Evolutionary conservation across 225 moss, liverwort and hornwort species (phyloP).

Genomic region (Climacium dendroides): DNA sequence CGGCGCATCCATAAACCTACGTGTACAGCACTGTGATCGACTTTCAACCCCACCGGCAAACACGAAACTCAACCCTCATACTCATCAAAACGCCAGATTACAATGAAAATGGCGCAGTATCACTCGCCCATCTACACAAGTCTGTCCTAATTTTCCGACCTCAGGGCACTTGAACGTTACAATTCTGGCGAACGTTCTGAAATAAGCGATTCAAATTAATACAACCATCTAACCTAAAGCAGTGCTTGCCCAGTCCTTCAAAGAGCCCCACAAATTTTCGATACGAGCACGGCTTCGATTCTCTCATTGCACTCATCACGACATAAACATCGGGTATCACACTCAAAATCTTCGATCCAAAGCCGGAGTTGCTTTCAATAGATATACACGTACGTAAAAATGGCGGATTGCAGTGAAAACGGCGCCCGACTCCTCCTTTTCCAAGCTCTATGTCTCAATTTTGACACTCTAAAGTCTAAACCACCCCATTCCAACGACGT

Average conservation of each 20-base stretch:
- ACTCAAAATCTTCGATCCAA: background rate
- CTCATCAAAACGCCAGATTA: background rate
- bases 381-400: background rate
- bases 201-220: background rate
- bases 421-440: background rate
- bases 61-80: background rate
- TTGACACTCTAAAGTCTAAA: background rate
- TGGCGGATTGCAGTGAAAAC: background rate
- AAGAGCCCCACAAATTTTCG: background rate
- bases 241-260: background rate
- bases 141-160: too few relatives aligned
- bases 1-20: background rate
- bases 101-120: background rate
- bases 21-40: background rate
- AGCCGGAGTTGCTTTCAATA: background rate
- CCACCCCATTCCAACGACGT: background rate
- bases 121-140: background rate
- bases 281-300: background rate
- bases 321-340: background rate
- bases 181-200: background rate
- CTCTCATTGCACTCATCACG: background rate
- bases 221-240: background rate
- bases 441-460: background rate
- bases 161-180: background rate
- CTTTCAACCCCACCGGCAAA: background rate